phyloP scores from a whole-genome alignment of 2,329 filamentous ascomycete genomes.

The Colletotrichum abscissum region DNA sequence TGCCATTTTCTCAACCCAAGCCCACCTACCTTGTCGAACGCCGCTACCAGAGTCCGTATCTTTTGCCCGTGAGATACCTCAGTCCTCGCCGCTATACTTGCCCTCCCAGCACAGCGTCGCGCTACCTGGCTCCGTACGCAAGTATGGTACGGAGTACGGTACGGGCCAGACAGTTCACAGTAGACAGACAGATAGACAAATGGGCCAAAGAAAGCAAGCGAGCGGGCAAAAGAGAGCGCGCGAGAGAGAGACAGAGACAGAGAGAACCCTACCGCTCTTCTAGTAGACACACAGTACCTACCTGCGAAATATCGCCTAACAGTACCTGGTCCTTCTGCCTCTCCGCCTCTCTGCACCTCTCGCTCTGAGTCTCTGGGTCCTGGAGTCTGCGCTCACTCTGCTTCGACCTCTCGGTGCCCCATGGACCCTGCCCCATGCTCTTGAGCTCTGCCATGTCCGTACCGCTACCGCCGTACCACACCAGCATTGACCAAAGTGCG shows the following conservation, averaged over 20 bases:
- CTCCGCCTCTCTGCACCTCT: neutral
- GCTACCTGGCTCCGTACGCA: neutral
- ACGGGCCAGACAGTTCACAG: neutral
- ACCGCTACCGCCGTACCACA: constrained; percentile 21
- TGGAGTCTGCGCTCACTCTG: constrained; percentile 1
- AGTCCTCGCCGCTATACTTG: neutral
- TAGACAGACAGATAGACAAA: too few species aligned
- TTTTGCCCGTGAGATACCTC: neutral
- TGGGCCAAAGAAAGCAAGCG: neutral
- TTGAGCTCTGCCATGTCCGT: constrained; percentile 13
- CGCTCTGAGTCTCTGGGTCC: neutral
- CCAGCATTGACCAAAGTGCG: constrained; percentile 16
- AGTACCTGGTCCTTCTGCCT: neutral
- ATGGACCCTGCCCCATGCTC: constrained; percentile 14
- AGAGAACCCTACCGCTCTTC: neutral
- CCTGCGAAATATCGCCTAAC: too few species aligned
- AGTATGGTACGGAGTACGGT: neutral
- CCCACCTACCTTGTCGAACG: constrained; percentile 27
- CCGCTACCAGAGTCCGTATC: constrained; percentile 12
- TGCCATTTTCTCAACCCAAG: constrained; percentile 34
- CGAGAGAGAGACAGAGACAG: neutral
- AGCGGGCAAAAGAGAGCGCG: neutral
- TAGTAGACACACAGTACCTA: too few species aligned
- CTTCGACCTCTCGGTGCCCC: constrained; percentile 15
- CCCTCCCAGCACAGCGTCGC: neutral